phyloP scores from a whole-genome alignment of 352 stramenopile genomes.

The Globisporangium rhizosaccharum region DNA sequence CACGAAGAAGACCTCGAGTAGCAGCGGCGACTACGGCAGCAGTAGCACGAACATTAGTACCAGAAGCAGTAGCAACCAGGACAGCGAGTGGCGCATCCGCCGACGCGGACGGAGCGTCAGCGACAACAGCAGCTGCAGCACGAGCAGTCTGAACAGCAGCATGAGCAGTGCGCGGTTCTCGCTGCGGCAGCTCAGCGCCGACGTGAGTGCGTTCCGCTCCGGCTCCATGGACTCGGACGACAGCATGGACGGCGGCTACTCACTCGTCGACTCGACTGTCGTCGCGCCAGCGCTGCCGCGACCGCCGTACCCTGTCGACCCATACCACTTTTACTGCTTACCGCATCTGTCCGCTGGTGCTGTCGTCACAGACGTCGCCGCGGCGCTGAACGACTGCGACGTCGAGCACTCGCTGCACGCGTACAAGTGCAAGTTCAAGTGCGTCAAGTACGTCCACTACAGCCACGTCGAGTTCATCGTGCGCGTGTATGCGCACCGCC shows the following conservation, averaged over 20 bases:
- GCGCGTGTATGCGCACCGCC: conserved; percentile 44
- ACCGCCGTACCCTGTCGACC: conserved; percentile 70
- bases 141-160: conserved; percentile 27
- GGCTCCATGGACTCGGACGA: conserved; percentile 34
- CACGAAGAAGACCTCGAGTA: background rate
- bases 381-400: conserved; percentile 44
- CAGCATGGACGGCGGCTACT: conserved; percentile 28
- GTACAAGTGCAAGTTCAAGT: conserved; percentile 85
- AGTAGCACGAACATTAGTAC: background rate
- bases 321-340: conserved; percentile 78
- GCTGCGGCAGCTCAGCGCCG: conserved; percentile 37
- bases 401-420: conserved; percentile 67
- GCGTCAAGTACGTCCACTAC: conserved; percentile 83
- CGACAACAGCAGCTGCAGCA: conserved; percentile 63
- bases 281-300: conserved; percentile 48
- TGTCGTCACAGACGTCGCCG: conserved; percentile 40
- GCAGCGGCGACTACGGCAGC: background rate
- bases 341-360: conserved; percentile 22
- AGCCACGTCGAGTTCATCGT: conserved; percentile 79
- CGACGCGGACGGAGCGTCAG: conserved; percentile 45
- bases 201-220: conserved; percentile 16
- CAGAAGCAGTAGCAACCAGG: conserved; percentile 13
- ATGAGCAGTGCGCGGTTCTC: conserved; percentile 20
- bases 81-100: conserved; percentile 28
- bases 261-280: conserved; percentile 19